These are phyloP conservation scores for Ogataea angusta DNA, from an alignment of 805 yeast species.

Conservation along the genomic window DNA sequence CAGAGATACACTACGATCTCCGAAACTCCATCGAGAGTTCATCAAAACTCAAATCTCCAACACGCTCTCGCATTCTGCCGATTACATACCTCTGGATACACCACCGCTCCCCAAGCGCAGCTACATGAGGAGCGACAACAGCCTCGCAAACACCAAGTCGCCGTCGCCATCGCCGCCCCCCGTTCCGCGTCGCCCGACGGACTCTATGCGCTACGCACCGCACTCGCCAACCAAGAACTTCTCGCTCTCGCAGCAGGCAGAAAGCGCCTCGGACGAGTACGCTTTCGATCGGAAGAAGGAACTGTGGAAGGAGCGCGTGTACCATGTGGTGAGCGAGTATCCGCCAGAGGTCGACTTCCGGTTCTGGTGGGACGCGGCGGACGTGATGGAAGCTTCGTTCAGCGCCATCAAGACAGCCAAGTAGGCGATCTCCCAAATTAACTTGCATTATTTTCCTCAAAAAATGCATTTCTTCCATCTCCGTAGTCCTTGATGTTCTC, in stretches of 20 bases:
- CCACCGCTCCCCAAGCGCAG: slow-evolving; percentile 14
- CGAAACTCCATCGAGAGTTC: slow-evolving; percentile 5
- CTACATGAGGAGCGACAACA: slow-evolving; percentile 4
- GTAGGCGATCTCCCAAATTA: background rate
- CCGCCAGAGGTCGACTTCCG: slow-evolving; percentile 39
- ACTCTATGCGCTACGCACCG: slow-evolving; percentile 4
- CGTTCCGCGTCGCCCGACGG: slow-evolving; percentile 12
- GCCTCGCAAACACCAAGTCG: slow-evolving; percentile 1
- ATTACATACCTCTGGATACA: slow-evolving; percentile 2
- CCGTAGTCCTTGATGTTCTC: slow-evolving; percentile 67
- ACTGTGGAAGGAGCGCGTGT: slow-evolving; percentile 53
- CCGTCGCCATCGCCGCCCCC: slow-evolving; percentile 14
- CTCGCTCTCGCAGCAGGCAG: slow-evolving; percentile 8
- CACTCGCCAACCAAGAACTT: slow-evolving; percentile 7
- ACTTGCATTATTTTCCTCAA: slow-evolving; percentile 26
- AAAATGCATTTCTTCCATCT: slow-evolving; percentile 50
- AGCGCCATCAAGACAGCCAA: slow-evolving; percentile 12
- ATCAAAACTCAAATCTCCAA: slow-evolving; percentile 7
- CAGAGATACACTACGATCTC: slow-evolving; percentile 9
- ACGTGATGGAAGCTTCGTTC: slow-evolving; percentile 36
- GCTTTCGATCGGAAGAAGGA: slow-evolving; percentile 48
- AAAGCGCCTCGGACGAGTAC: slow-evolving; percentile 12
- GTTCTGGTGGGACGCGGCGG: slow-evolving; percentile 43
- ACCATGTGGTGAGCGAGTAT: slow-evolving; percentile 38
- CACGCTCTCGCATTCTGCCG: slow-evolving; percentile 7